Evolutionary conservation across 2,329 filamentous ascomycete genomes (phyloP), one percentile per base, ranked within the genome.

Genomic region (Diaporthe longicolla): DNA sequence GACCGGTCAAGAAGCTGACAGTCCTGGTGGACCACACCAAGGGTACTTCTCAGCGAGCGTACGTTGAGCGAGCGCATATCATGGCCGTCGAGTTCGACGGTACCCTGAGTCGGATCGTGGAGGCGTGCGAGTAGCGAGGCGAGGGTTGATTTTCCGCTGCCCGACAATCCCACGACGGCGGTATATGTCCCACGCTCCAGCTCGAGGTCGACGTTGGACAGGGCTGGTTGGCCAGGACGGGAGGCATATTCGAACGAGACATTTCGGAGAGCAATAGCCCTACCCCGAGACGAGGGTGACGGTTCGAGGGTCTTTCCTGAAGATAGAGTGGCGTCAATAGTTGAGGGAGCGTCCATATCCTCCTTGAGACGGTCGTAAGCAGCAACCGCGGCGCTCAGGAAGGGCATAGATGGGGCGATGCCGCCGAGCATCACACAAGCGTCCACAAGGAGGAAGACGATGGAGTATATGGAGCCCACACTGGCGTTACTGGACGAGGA

Each of bases 171-270:
- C 19, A 58, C 55, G 32, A 58, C 21, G 19, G 55, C 55, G 2
- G 55, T 58, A 37, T 58, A 58, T 58, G 55, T 58, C 10, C 32
- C 55, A 8, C 32, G 32, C 19, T 19, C 32, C n/a, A 58, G 29
- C 55, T 58, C 55, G 10, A 58, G 55, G 55, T 37, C 21, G 32
- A 58, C 32, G 32, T 37, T 24, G 32, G 55, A 58, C 19, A 58
- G 55, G 11, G 55, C 55, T n/a, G 55, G 55, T 32, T 37, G 55
- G 32, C 55, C 55, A 4, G 55, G 55, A 7, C 55, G 55, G 32
- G 55, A 58, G 32, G 55, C 55, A 6, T 58, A 58, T 24, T 58
- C 55, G 55, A 58, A 58, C 6, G 55, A 58, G 32, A 58, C 55
- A 21, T 58, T 58, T 32, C 55, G 55, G 19, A 58, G 32, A 32